Evolutionary conservation across 148 eudicot species (phyloP), one percentile per base, ranked within the genome.

Genomic region (Vaccinium vitisidaea): DNA sequence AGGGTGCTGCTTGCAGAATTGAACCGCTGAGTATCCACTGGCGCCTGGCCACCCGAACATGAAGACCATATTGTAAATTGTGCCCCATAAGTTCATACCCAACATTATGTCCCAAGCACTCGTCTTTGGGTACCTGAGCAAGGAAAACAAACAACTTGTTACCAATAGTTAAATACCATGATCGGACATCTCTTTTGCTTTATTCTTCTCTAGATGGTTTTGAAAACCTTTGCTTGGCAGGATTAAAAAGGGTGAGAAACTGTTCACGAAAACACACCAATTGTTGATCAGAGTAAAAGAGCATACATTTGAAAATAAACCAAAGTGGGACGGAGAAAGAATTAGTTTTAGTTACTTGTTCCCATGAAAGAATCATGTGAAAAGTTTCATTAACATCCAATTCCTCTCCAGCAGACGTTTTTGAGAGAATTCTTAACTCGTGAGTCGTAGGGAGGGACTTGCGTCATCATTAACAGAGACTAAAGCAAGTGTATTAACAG

Each of bases 1-100:
- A 1, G 99, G 46, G 83, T 97, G 93, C 84, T 89, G 89, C 87
- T 90, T 87, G 93, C 99, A 97, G 89, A 97, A 97, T 56, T 86
- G 87, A 58, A 95, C 86, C 43, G 99, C 99, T 80, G 93, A 93
- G 23, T 90, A 97, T 50, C 99, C 99, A 82, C 92, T 97, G 52
- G 98, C 99, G 56, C 84, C 89, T 18, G 99, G 99, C 93, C 92
- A 97, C 21, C 98, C 98, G 50, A 97, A 97, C 99, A 97, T 97
- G 91, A 90, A 94, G 48, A 88, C 80, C 90, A 89, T 82, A 79
- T 95, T 97, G 92, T 97, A 97, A 63, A 97, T 89, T 82, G 98
- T 94, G 30, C 99, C 98, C 99, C 99, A 97, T 13, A 97, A 81
- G 86, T 97, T 97, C 99, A 97, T 97, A 32, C 99, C 99, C 27